Evolutionary conservation across 495 filamentous ascomycete genomes (phyloP).

Genomic region (Penicillium alfredii): DNA sequence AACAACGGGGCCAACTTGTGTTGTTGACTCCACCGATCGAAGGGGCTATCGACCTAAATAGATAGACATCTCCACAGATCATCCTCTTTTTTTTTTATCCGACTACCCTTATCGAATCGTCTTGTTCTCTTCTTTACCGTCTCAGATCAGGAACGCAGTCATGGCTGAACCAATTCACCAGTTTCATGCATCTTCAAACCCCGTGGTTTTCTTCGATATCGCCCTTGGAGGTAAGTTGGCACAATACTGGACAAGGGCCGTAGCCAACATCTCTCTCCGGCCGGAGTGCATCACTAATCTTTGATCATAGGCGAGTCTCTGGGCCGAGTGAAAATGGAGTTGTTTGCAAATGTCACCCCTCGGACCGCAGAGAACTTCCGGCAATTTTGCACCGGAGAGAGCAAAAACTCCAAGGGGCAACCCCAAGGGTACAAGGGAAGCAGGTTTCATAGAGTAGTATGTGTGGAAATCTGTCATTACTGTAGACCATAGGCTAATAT

Average conservation of each 20-base stretch:
- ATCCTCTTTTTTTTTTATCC: no score
- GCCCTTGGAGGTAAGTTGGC: constrained; percentile 77
- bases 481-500: not conserved
- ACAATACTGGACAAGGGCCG: no score
- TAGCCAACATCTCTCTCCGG: not conserved
- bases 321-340: constrained; percentile 88
- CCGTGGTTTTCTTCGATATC: constrained; percentile 88
- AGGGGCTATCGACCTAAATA: no score
- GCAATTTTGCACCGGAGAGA: constrained; percentile 93
- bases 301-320: constrained; percentile 67
- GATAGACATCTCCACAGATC: no score
- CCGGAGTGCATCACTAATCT: not conserved
- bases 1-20: no score
- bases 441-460: constrained; percentile 91
- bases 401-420: constrained; percentile 69
- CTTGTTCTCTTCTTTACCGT: no score
- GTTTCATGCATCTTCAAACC: no score
- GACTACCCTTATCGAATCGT: no score
- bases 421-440: constrained; percentile 90
- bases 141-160: no score
- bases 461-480: constrained; percentile 23
- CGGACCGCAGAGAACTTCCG: constrained; percentile 95
- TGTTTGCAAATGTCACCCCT: constrained; percentile 79
- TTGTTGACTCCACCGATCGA: no score
- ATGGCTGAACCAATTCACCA: no score